phyloP scores from a whole-genome alignment of 164 flowering plant species.

The Chimonanthus salicifolius region DNA sequence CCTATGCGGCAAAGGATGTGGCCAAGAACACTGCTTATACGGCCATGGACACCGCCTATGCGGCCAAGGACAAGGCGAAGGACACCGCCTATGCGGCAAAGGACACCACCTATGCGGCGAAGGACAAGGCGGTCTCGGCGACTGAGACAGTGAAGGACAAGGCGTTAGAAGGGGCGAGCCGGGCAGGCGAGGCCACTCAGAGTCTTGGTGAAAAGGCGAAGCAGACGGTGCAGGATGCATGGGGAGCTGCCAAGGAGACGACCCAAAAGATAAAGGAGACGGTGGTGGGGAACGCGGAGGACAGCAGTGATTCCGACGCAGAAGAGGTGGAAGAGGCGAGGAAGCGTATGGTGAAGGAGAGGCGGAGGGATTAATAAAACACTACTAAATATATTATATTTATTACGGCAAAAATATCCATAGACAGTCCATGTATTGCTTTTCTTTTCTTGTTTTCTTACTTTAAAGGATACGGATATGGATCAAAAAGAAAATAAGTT shows the following conservation, averaged over 20 bases:
- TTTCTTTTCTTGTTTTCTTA: too few relatives aligned
- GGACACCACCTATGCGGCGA: background rate
- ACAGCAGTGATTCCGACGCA: constrained; percentile 2
- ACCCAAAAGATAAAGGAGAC: constrained; percentile 54
- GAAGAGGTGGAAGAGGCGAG: constrained; percentile 28
- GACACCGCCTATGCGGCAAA: background rate
- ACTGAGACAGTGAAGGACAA: constrained; percentile 6
- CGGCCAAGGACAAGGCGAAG: background rate
- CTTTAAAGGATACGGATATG: too few relatives aligned
- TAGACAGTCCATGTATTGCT: too few relatives aligned
- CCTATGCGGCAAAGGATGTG: constrained; percentile 14
- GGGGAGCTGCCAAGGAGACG: constrained; percentile 48
- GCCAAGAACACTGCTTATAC: constrained; percentile 15
- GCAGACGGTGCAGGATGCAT: constrained; percentile 37
- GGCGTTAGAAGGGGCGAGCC: constrained; percentile 12
- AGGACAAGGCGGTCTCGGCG: background rate
- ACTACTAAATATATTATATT: too few relatives aligned
- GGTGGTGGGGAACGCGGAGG: constrained; percentile 34
- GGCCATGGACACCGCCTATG: constrained; percentile 37
- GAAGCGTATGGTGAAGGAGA: background rate
- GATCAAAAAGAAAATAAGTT: too few relatives aligned
- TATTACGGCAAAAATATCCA: too few relatives aligned
- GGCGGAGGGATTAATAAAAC: too few relatives aligned
- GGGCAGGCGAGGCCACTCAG: constrained; percentile 12
- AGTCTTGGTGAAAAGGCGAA: constrained; percentile 34